Evolutionary conservation across 2,329 filamentous ascomycete species (phyloP), one percentile per base, ranked within the genome.

Genomic region (Ramularia endophylla): DNA sequence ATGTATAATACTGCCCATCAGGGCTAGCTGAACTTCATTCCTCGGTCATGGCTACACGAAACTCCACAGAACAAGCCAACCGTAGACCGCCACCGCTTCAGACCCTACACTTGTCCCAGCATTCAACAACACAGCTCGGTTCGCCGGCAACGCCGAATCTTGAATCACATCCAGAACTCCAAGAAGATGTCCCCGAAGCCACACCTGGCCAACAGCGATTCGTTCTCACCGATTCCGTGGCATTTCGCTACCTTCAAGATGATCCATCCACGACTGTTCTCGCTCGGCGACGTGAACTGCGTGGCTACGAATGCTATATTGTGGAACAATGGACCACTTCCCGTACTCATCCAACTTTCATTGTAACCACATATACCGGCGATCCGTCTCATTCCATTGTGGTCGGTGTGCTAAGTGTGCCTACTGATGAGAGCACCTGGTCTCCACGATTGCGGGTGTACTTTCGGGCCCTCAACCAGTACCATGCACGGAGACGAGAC

Each of bases 301-400:
- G 77, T 46, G 90, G 90, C 51, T 97, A 95, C 65, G 89, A 97
- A 63, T 73, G 90, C 47, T 97, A 97, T 64, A 69, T 97, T 12
- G 87, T 97, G 51, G 92, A 97, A 64, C 92, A 98, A 72, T 98
- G 92, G 92, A 87, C 87, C 5, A 95, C 89, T 65, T 95, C 90
- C 9, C 80, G 92, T 38, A 77, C 81, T 42, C 87, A 94, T 48
- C 90, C 90, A 1, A 95, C 90, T 12, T 85, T 94, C 50, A 78
- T 94, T 36, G 94, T 97, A 51, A 85, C 85, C 30, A 95, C 89
- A 3, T 95, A 92, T 59, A 97, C 90, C 0, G 92, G 90, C 40
- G 88, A 95, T 55, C 73, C 79, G 25, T 80, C 80, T 25, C 85
- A 95, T 62, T 77, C 73, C 0, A 80, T 94, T n/a, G 67, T 83